phyloP scores from a whole-genome alignment of 805 yeast genomes.

The Kodamaea restingae region DNA sequence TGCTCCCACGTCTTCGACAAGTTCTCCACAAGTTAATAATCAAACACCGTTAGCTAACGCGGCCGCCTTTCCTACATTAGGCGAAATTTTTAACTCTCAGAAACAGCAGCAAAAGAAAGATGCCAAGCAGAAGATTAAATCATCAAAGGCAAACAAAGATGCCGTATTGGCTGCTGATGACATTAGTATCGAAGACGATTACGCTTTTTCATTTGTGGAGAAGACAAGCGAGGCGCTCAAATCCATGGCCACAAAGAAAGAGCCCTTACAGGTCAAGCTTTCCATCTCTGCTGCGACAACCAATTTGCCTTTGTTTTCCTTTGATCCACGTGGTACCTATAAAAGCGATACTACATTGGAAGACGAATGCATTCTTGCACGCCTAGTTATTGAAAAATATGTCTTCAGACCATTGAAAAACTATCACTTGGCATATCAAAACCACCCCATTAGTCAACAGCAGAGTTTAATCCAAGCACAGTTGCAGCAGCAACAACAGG shows the following conservation, averaged over 20 bases:
- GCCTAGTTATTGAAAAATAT: conserved; percentile 39
- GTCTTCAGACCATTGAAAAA: conserved; percentile 41
- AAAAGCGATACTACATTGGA: conserved; percentile 32
- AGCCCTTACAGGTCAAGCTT: conserved; percentile 39
- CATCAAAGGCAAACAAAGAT: conserved; percentile 26
- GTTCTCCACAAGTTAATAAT: conserved; percentile 36
- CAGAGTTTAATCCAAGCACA: conserved; percentile 31
- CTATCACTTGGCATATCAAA: conserved; percentile 43
- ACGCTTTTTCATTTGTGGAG: conserved; percentile 47
- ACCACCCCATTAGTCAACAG: conserved; percentile 38
- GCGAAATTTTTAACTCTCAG: conserved; percentile 41
- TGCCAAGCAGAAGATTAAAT: conserved; percentile 27
- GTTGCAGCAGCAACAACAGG: conserved; percentile 22
- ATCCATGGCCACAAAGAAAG: conserved; percentile 32
- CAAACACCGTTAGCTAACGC: conserved; percentile 41
- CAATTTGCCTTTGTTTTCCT: conserved; percentile 48
- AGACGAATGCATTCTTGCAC: conserved; percentile 34
- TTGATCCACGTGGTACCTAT: conserved; percentile 27
- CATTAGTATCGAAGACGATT: conserved; percentile 43
- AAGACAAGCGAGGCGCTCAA: conserved; percentile 42
- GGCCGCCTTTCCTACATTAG: conserved; percentile 59
- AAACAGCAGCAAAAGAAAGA: conserved; percentile 28
- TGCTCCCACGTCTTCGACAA: conserved; percentile 20
- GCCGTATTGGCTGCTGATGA: conserved; percentile 43
- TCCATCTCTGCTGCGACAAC: conserved; percentile 15